Conservation (phyloP, 176 grass and related monocot genomes). For the Phyllostachys edulis region DNA sequence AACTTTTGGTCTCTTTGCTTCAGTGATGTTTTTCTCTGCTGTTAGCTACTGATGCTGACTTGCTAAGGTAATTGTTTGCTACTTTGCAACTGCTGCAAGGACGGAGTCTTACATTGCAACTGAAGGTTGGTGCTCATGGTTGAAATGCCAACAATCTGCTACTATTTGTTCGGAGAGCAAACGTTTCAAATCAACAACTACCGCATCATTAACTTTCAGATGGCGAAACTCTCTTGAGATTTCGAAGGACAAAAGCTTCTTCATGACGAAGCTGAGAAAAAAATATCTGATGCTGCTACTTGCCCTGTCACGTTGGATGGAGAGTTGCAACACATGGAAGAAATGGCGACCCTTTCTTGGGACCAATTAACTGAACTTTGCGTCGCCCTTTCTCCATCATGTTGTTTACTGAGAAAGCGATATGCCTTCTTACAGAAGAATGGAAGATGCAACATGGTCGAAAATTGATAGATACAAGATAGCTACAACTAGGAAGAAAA, state of each 20-base stretch:
- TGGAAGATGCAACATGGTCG: background rate
- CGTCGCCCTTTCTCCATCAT: constrained; percentile 24
- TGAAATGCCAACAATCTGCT: background rate
- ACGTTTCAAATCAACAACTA: constrained; percentile 24
- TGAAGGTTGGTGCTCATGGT: constrained; percentile 27
- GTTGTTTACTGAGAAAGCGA: constrained; percentile 37
- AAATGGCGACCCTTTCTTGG: constrained; percentile 18
- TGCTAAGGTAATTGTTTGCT: constrained; percentile 26
- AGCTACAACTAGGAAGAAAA: constrained; percentile 44
- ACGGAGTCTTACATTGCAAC: constrained; percentile 20
- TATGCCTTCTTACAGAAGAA: constrained; percentile 29
- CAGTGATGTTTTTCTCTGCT: background rate
- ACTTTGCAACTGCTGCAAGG: constrained; percentile 24
- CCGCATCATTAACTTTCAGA: constrained; percentile 30
- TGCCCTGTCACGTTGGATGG: constrained; percentile 21
- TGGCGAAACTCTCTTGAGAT: background rate
- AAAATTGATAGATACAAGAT: constrained; percentile 31
- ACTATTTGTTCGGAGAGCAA: background rate
- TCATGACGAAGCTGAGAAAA: constrained; percentile 16
- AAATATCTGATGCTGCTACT: background rate
- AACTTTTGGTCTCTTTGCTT: background rate
- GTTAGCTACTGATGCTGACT: constrained; percentile 17
- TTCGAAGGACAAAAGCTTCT: constrained; percentile 26
- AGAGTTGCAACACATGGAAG: background rate
- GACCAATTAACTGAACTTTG: background rate